Evolutionary conservation across 257 asterid species (phyloP).

Genomic region (Rhazya stricta): DNA sequence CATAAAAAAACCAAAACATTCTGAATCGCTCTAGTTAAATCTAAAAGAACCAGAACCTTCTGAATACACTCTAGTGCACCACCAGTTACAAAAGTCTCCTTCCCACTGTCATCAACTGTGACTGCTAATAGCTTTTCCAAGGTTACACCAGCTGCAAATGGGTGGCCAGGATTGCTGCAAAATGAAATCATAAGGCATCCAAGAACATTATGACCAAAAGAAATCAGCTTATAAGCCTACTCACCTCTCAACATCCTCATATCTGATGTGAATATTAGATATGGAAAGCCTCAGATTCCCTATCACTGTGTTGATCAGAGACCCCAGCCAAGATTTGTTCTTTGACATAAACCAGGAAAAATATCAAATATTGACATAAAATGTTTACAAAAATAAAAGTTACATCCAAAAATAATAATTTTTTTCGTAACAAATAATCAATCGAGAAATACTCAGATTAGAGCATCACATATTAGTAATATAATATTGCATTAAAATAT

Average conservation of each 20-base stretch:
- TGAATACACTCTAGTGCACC: slow-evolving; percentile 81
- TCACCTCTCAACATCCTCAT: slow-evolving; percentile 96
- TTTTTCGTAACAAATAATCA: neutral
- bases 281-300: slow-evolving; percentile 96
- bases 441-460: neutral
- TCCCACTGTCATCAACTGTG: slow-evolving; percentile 85
- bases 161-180: slow-evolving; percentile 88
- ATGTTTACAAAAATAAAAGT: neutral
- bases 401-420: neutral
- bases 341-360: slow-evolving; percentile 30
- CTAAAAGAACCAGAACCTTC: slow-evolving; percentile 55
- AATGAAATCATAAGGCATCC: slow-evolving; percentile 19
- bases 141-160: slow-evolving; percentile 87
- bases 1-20: neutral
- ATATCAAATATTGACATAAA: slow-evolving; percentile 5
- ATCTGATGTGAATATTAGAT: slow-evolving; percentile 93
- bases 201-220: slow-evolving; percentile 1
- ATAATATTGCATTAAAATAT: neutral
- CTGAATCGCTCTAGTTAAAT: too few relatives aligned
- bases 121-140: slow-evolving; percentile 87
- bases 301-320: slow-evolving; percentile 86
- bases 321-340: slow-evolving; percentile 96
- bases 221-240: slow-evolving; percentile 15
- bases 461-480: neutral
- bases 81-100: slow-evolving; percentile 82